These are phyloP conservation scores for Verticillium alfalfae DNA, from an alignment of 2,329 filamentous ascomycete genomes.

Conservation along the genomic window DNA sequence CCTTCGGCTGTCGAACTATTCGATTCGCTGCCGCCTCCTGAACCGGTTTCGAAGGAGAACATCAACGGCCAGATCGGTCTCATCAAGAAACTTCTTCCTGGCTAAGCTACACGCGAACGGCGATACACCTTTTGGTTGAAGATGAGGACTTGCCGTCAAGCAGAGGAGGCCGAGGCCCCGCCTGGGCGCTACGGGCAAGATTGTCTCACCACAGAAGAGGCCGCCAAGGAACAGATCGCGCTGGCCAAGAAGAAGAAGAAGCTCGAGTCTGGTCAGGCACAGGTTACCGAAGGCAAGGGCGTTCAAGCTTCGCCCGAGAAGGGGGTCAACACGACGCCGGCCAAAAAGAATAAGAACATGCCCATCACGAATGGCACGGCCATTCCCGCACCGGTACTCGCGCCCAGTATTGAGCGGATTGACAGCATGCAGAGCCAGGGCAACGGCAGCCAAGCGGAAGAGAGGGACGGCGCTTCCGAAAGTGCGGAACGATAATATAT, in stretches of 20 bases:
- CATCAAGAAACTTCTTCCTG: slow-evolving; percentile 85
- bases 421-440: slow-evolving; percentile 53
- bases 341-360: slow-evolving; percentile 47
- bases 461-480: slow-evolving; percentile 67
- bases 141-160: slow-evolving; percentile 90
- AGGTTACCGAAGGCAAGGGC: slow-evolving; percentile 40
- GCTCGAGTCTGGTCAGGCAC: slow-evolving; percentile 47
- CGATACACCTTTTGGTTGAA: slow-evolving; percentile 66
- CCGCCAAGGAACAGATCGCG: slow-evolving; percentile 74
- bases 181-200: slow-evolving; percentile 71
- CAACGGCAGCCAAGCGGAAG: slow-evolving; percentile 54
- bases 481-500: slow-evolving; percentile 48
- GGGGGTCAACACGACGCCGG: slow-evolving; percentile 30
- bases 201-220: slow-evolving; percentile 76
- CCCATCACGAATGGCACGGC: slow-evolving; percentile 28
- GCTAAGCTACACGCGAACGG: slow-evolving; percentile 80
- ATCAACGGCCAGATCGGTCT: slow-evolving; percentile 78
- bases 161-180: slow-evolving; percentile 71
- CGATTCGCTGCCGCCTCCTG: slow-evolving; percentile 61
- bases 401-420: slow-evolving; percentile 50
- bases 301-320: slow-evolving; percentile 29
- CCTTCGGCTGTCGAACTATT: slow-evolving; percentile 54
- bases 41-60: slow-evolving; percentile 74
- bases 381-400: slow-evolving; percentile 17
- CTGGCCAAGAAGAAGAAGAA: slow-evolving; percentile 88